Base-by-base conservation (phyloP, 352 stramenopile genomes). In the Blastocystis sp. region DNA sequence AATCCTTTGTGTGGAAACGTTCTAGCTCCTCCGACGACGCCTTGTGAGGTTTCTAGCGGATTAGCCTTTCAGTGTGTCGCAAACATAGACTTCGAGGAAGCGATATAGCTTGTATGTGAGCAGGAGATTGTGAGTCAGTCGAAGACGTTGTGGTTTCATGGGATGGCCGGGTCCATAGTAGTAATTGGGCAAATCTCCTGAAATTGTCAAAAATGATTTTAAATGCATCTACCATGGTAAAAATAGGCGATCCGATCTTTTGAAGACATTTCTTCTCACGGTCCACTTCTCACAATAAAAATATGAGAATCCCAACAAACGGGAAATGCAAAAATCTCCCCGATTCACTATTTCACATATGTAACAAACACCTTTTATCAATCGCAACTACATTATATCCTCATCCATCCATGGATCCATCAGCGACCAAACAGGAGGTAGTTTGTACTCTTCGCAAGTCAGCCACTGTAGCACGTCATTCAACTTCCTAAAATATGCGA, bases 1-100 rank as follows among this genome's bases (percentile, higher is more conserved):
- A 99, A 61, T 99, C 96, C 37, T 97, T 93, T 41, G 94, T 94
- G 90, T 99, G 97, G 90, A 98, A 99, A 26, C 92, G 92, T 90
- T 95, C 95, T 92, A 99, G 97, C 93, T 99, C 96, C 76, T 97
- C 93, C 18, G 61, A 79, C 34, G 90, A 93, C 3, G 94, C 94
- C 37, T 93, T 91, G 90, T 95, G 94, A 37, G 93, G 94, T 45
- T 93, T 90, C 79, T 91, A 82, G 45, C n/a, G 26, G 29, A 23
- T 53, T 15, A 66, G 68, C 11, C 9, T 59, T 6, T 26, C n/a
- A 20, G 26, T 29, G 15, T 15, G 15, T 50, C 18, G 15, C 93
- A 50, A 93, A 96, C 93, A 93, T 98, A 99, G 54, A 98, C 96
- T 89, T 99, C 96, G 96, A 99, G 98, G 91, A 98, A 96, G 64